A percentile compares a stretch with the other conserved stretches of the same genome.
These are phyloP conservation scores for Berberis vulgaris DNA, from an alignment of 164 flowering plant species.

Conservation along the genomic window DNA sequence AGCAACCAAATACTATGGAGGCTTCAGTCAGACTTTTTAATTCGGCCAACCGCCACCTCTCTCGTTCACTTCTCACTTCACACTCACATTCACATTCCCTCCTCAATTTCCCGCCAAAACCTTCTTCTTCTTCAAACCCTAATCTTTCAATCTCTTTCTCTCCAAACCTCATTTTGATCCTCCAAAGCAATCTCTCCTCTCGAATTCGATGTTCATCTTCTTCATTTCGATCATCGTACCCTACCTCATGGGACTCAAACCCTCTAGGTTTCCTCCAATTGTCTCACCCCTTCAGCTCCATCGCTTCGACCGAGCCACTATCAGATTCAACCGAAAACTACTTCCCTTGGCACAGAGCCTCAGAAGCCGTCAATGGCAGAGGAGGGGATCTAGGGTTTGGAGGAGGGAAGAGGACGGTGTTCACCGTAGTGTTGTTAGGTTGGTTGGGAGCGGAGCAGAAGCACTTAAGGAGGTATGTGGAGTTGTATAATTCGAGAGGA, in stretches of 20 bases:
- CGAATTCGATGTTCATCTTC: no score
- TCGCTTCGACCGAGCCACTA: slow-evolving; percentile 1
- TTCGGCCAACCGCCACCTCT: slow-evolving; percentile 4
- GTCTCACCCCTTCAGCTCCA: slow-evolving; percentile 6
- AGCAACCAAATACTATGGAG: slow-evolving; percentile 28
- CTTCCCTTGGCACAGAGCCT: slow-evolving; percentile 8
- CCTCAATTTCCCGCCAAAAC: neutral
- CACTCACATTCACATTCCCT: no score
- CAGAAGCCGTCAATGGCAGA: neutral
- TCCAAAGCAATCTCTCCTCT: no score
- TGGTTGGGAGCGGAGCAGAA: slow-evolving; percentile 83
- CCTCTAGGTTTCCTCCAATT: slow-evolving; percentile 17
- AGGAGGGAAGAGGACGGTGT: slow-evolving; percentile 7
- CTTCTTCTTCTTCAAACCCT: neutral
- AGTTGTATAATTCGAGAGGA: slow-evolving; percentile 61
- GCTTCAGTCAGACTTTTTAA: slow-evolving; percentile 27
- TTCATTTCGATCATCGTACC: no score
- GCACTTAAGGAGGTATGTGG: slow-evolving; percentile 74
- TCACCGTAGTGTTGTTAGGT: slow-evolving; percentile 73
- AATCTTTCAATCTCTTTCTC: neutral
- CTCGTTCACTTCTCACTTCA: slow-evolving; percentile 5
- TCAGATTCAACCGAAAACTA: slow-evolving; percentile 12
- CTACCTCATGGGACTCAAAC: no score
- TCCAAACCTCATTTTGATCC: no score
- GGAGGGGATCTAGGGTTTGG: neutral